Evolutionary conservation across 495 filamentous ascomycete genomes (phyloP), one percentile per base, ranked within the genome.

Genomic region (Sphaerosporella brunnea): DNA sequence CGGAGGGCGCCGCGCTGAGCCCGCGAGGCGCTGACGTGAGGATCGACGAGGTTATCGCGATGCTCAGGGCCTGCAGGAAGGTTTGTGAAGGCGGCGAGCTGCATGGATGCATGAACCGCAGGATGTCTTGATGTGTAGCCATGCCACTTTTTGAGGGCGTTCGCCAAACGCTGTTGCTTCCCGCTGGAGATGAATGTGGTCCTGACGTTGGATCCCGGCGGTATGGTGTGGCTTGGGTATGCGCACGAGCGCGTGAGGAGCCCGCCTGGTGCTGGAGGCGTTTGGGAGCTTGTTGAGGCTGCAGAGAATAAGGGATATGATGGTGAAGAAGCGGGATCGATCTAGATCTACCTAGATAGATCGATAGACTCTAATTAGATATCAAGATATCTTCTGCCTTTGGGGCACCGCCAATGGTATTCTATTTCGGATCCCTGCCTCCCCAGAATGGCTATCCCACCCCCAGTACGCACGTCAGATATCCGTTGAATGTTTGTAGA

Each of bases 141-240:
- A 95, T 55, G 87, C 87, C 0, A 86, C 92, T 62, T 84, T 93
- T 23, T 68, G 93, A 24, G 71, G 87, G 21, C 84, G 84, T 0
- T 93, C 94, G 63, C 82, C 84, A 3, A 87, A 92, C 94, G 87
- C 87, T 69, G 75, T 0, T 70, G 73, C 0, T 78, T 80, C 60
- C 69, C 76, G 16, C 62, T 94, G 44, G 70, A 73, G 4, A 71
- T 74, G 43, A 74, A 76, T 2, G 67, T 82, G 4, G 66, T 72
- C 2, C 73, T 86, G 66, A 67, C 87, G 62, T 64, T 87, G 4
- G 78, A 84, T 59, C 84, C 86, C 2, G 86, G 86, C 20, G 85
- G 84, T 56, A 81, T 94, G 3, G 85, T 80, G 0, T 83, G 81
- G 1, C 63, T 94, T 54, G 78, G 77, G 53, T 84, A 84, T 59